Evolutionary conservation across 2,329 filamentous ascomycete genomes (phyloP).

Genomic region (Thermochaetoides dissita): DNA sequence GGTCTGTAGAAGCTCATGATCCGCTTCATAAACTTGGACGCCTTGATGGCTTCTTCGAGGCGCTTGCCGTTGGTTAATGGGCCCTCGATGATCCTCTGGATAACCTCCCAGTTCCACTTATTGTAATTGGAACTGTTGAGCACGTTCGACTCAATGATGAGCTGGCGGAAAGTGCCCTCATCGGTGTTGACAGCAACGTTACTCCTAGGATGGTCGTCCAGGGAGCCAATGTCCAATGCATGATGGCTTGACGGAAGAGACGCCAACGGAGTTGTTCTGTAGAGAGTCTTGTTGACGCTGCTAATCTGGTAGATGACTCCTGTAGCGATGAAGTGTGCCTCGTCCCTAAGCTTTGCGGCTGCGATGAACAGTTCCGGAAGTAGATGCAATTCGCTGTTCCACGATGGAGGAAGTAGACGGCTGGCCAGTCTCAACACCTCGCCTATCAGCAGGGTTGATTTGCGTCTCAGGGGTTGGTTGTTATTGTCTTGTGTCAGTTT

Average conservation of each 20-base stretch:
- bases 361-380: constrained; percentile 73
- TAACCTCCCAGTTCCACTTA: constrained; percentile 97
- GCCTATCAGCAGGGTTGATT: constrained; percentile 79
- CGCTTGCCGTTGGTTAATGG: constrained; percentile 82
- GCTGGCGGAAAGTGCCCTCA: constrained; percentile 49
- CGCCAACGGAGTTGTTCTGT: constrained; percentile 53
- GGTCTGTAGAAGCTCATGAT: constrained; percentile 90
- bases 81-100: constrained; percentile 81
- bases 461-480: constrained; percentile 61
- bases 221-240: constrained; percentile 32
- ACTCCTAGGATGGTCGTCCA: constrained; percentile 44
- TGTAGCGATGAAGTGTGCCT: constrained; percentile 66
- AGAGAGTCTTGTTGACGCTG: constrained; percentile 86
- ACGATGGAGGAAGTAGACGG: constrained; percentile 64
- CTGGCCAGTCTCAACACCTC: constrained; percentile 85
- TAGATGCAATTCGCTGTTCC: constrained; percentile 75
- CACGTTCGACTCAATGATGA: constrained; percentile 66
- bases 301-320: constrained; percentile 96
- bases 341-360: constrained; percentile 56
- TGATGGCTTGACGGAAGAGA: constrained; percentile 26
- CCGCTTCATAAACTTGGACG: constrained; percentile 90
- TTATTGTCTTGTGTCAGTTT: constrained; percentile 55
- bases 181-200: constrained; percentile 36
- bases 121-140: constrained; percentile 77
- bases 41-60: constrained; percentile 84